phyloP scores from a whole-genome alignment of 495 filamentous ascomycete genomes.

The Penicillium chermesinum region DNA sequence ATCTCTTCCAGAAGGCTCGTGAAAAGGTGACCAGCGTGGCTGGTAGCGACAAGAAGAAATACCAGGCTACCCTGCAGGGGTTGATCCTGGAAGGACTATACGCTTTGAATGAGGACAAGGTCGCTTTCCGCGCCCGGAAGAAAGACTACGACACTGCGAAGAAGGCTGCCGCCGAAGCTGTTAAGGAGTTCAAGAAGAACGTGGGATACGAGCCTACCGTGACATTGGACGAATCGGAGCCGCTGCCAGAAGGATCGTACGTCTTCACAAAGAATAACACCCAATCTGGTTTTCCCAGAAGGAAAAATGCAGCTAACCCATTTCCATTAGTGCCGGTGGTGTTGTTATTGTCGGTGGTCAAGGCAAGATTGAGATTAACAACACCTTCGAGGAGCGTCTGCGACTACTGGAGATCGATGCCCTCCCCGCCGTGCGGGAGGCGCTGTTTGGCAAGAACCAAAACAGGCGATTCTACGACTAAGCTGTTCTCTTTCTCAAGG shows the following conservation, averaged over 20 bases:
- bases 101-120: constrained; percentile 72
- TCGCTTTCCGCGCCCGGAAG: constrained; percentile 69
- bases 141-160: constrained; percentile 67
- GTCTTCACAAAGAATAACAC: constrained; percentile 38
- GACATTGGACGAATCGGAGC: constrained; percentile 71
- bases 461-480: constrained; percentile 95
- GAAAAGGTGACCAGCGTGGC: constrained; percentile 58
- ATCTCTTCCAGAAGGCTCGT: constrained; percentile 77
- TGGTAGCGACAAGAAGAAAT: constrained; percentile 62
- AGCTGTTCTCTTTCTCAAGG: constrained; percentile 2
- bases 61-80: constrained; percentile 68
- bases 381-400: constrained; percentile 91
- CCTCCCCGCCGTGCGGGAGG: constrained; percentile 76
- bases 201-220: constrained; percentile 58
- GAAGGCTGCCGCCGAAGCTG: constrained; percentile 69
- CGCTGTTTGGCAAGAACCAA: constrained; percentile 83
- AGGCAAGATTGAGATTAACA: constrained; percentile 98
- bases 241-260: constrained; percentile 80
- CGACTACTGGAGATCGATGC: constrained; percentile 76
- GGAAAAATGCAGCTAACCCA: not conserved
- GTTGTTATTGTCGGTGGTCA: constrained; percentile 70
- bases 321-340: constrained; percentile 65
- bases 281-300: not conserved
- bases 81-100: constrained; percentile 88
- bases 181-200: constrained; percentile 74